Conservation (phyloP, 2,329 filamentous ascomycete species). For the Proliferodiscus dingleyae region DNA sequence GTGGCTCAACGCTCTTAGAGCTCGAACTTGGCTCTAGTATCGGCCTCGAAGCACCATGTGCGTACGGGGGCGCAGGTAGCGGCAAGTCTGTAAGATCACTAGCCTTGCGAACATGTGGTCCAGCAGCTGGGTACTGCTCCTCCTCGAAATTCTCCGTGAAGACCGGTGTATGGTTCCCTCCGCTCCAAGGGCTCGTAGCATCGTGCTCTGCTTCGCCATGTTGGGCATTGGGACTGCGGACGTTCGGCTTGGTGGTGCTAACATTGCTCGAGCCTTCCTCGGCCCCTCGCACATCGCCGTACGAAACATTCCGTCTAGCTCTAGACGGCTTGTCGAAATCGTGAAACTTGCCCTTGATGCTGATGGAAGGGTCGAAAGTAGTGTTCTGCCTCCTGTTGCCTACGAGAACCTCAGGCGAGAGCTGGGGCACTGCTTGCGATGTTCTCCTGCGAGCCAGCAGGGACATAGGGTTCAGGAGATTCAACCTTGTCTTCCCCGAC, state of each 20-base stretch:
- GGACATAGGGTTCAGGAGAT: conserved; percentile 37
- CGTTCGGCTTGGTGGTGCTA: conserved; percentile 4
- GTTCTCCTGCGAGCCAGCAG: conserved; percentile 30
- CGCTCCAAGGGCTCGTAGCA: conserved; percentile 23
- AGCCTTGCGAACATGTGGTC: conserved; percentile 31
- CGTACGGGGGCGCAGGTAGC: conserved; percentile 28
- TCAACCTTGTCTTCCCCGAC: conserved; percentile 29
- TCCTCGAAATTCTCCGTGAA: conserved; percentile 53
- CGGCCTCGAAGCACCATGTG: conserved; percentile 21
- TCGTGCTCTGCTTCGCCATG: conserved; percentile 18
- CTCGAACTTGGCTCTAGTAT: conserved; percentile 14
- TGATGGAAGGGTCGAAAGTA: conserved; percentile 56
- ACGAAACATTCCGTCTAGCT: conserved; percentile 39
- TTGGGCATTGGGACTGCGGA: conserved; percentile 20
- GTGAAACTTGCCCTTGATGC: conserved; percentile 61
- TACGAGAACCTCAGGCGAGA: conserved; percentile 23
- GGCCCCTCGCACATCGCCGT: conserved; percentile 21
- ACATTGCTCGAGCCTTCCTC: too few species aligned
- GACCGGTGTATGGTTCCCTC: conserved; percentile 45
- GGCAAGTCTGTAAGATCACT: conserved; percentile 30
- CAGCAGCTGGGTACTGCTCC: conserved; percentile 34
- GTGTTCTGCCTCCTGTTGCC: conserved; percentile 21
- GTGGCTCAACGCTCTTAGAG: conserved; percentile 15
- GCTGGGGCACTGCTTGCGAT: conserved; percentile 28
- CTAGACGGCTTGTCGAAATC: conserved; percentile 59